A percentile compares a stretch with the other conserved stretches of the same genome.
phyloP scores from a whole-genome alignment of 768 basidiomycete species.

The Lentinula detonsa region DNA sequence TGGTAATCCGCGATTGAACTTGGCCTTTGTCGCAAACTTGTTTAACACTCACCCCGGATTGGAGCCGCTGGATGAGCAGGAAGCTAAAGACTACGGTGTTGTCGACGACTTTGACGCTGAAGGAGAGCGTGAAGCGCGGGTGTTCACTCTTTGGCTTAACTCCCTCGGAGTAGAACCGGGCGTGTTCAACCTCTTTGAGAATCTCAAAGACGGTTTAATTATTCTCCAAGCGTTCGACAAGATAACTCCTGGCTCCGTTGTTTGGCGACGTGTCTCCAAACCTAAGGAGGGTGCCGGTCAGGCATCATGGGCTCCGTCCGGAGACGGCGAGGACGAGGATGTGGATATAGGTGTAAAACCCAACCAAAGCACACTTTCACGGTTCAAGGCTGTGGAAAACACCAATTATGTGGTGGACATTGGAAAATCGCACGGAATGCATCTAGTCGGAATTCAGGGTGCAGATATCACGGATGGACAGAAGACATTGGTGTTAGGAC shows the following conservation, averaged over 20 bases:
- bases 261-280: constrained; percentile 96
- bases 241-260: constrained; percentile 84
- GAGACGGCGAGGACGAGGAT: constrained; percentile 55
- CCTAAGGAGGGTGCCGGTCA: constrained; percentile 63
- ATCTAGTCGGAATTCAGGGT: constrained; percentile 95
- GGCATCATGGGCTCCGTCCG: constrained; percentile 28
- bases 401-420: constrained; percentile 96
- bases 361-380: constrained; percentile 78
- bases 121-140: constrained; percentile 96
- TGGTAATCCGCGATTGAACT: constrained; percentile 95
- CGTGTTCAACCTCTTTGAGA: constrained; percentile 95
- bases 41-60: constrained; percentile 98
- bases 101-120: constrained; percentile 99
- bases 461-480: constrained; percentile 95
- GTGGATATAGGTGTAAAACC: constrained; percentile 80
- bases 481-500: constrained; percentile 88
- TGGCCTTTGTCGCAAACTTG: constrained; percentile 96
- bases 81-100: constrained; percentile 82
- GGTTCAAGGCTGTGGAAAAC: constrained; percentile 98
- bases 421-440: constrained; percentile 89
- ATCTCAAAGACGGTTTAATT: constrained; percentile 85
- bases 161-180: constrained; percentile 94
- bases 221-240: constrained; percentile 98
- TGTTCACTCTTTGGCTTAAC: constrained; percentile 98
- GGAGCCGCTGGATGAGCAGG: constrained; percentile 89